These are phyloP conservation scores for Scedosporium minutisporum DNA, from an alignment of 2,329 filamentous ascomycete genomes.

Conservation along the genomic window DNA sequence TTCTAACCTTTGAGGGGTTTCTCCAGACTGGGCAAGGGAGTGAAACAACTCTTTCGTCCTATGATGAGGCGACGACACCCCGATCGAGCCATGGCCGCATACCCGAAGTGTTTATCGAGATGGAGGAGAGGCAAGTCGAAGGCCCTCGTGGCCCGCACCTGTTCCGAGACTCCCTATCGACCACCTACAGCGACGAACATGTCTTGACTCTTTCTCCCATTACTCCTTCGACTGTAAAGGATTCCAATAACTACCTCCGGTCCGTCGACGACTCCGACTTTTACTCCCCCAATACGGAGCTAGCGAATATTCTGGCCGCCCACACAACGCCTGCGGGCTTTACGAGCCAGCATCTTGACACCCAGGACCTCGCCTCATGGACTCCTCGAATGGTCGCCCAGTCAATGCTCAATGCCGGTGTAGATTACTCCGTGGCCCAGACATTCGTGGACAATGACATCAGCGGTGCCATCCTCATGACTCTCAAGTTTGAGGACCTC, in stretches of 20 bases:
- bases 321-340: constrained; percentile 35
- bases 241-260: neutral
- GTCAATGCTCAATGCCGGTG: constrained; percentile 77
- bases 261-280: constrained; percentile 9
- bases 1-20: constrained; percentile 4
- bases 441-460: constrained; percentile 91
- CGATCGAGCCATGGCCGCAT: constrained; percentile 52
- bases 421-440: constrained; percentile 68
- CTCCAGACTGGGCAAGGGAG: constrained; percentile 60
- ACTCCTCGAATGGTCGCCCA: constrained; percentile 67
- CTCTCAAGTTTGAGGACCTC: constrained; percentile 83
- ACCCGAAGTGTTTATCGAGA: constrained; percentile 48
- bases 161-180: constrained; percentile 62
- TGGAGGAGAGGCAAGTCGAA: constrained; percentile 50
- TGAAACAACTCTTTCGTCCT: constrained; percentile 79
- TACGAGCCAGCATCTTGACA: constrained; percentile 47
- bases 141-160: constrained; percentile 81
- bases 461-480: constrained; percentile 74
- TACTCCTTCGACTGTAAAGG: constrained; percentile 35
- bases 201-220: constrained; percentile 63
- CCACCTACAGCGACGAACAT: constrained; percentile 36
- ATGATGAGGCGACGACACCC: constrained; percentile 74
- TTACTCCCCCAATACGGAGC: constrained; percentile 6
- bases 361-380: constrained; percentile 54
- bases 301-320: constrained; percentile 12